Conservation (phyloP, 164 flowering plant species). For the Stephania japonica region DNA sequence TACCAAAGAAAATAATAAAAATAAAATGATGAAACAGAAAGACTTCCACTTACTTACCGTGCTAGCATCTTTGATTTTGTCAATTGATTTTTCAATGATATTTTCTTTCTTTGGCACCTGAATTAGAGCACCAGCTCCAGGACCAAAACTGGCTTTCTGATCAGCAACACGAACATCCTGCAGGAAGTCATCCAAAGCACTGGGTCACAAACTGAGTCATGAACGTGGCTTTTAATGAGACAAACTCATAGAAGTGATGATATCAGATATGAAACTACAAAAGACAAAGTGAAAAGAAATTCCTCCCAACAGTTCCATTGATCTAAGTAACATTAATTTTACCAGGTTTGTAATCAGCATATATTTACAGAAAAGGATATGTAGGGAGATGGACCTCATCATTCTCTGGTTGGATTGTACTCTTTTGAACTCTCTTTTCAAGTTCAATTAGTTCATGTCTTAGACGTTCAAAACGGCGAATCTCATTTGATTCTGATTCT, state of each 20-base stretch:
- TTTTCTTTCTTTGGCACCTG: conserved; percentile 53
- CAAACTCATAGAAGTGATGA: not conserved
- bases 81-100: conserved; percentile 64
- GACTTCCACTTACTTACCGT: conserved; percentile 49
- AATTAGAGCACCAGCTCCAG: conserved; percentile 28
- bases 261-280: not conserved
- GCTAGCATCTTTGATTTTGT: conserved; percentile 68
- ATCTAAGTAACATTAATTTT: not conserved
- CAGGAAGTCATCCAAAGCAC: conserved; percentile 1
- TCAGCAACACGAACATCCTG: conserved; percentile 38
- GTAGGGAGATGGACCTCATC: conserved; percentile 49
- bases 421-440: conserved; percentile 83
- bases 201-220: not conserved
- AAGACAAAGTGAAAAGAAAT: not conserved
- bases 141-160: conserved; percentile 17
- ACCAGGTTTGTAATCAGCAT: not conserved
- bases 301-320: not conserved
- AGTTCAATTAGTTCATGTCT: conserved; percentile 81
- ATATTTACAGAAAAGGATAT: conserved; percentile 1
- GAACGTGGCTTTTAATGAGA: not conserved
- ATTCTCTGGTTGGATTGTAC: conserved; percentile 46
- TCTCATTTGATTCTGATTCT: conserved; percentile 52
- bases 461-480: conserved; percentile 70
- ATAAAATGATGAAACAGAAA: conserved; percentile 6
- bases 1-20: not conserved